Conservation (phyloP, 805 yeast genomes). For the Maudiozyma serrabonitensis region DNA sequence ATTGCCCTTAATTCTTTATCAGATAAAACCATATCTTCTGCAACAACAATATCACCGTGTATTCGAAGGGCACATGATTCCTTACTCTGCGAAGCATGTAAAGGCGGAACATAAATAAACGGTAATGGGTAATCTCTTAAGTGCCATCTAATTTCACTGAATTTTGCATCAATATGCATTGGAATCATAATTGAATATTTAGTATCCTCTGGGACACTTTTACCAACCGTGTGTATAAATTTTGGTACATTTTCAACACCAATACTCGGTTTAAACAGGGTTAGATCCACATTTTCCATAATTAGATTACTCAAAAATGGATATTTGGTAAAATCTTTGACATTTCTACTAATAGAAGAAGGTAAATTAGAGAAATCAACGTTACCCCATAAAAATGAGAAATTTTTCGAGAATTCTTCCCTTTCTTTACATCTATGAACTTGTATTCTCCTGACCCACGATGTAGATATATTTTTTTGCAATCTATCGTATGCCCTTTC, state of each 20-base stretch:
- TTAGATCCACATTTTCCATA: conserved; percentile 40
- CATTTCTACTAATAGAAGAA: conserved; percentile 33
- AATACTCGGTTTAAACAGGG: conserved; percentile 41
- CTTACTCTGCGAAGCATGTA: conserved; percentile 24
- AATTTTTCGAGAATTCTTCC: conserved; percentile 33
- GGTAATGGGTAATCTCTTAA: conserved; percentile 85
- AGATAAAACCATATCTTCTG: conserved; percentile 50
- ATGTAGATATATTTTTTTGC: conserved; percentile 40
- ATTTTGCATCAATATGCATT: conserved; percentile 41
- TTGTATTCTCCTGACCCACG: conserved; percentile 65
- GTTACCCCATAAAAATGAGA: conserved; percentile 35
- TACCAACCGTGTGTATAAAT: conserved; percentile 66
- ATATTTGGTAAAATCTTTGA: conserved; percentile 37
- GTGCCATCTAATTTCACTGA: conserved; percentile 58
- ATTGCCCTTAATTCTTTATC: conserved; percentile 48
- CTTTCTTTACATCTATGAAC: conserved; percentile 35
- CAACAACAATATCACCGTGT: conserved; percentile 56
- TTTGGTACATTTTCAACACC: conserved; percentile 44
- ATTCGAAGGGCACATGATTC: conserved; percentile 30
- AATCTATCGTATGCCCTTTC: conserved; percentile 25
- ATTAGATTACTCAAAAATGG: conserved; percentile 47
- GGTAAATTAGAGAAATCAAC: conserved; percentile 30
- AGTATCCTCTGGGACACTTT: conserved; percentile 69
- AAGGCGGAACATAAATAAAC: conserved; percentile 57
- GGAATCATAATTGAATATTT: conserved; percentile 64